Conservation (phyloP, 306 rosid species). For the Fragaria vesca region DNA sequence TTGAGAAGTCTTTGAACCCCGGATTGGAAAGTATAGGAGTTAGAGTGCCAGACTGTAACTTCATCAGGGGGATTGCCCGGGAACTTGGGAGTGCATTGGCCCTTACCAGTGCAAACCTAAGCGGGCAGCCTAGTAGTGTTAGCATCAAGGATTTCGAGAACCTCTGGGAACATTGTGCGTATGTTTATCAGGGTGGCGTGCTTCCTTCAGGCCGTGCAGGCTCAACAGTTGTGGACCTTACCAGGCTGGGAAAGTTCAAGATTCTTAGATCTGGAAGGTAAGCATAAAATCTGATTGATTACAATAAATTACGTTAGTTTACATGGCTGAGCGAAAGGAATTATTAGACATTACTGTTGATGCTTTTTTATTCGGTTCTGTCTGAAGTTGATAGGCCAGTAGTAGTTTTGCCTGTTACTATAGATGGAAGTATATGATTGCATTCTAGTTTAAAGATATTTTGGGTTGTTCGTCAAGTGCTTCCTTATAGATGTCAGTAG, state of each 20-base stretch:
- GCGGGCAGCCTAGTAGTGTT: slow-evolving; percentile 89
- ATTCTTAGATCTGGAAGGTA: slow-evolving; percentile 95
- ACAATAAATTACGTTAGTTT: neutral
- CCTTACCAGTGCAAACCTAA: slow-evolving; percentile 90
- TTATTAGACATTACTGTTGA: neutral
- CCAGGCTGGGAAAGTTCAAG: slow-evolving; percentile 57
- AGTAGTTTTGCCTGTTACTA: neutral
- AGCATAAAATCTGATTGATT: neutral
- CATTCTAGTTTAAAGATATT: neutral
- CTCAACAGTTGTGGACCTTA: slow-evolving; percentile 83
- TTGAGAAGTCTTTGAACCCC: slow-evolving; percentile 84
- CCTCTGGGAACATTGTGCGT: slow-evolving; percentile 84
- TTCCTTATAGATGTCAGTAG: neutral
- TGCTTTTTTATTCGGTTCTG: neutral
- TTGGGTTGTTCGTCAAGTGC: neutral
- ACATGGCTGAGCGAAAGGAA: neutral
- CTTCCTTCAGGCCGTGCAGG: slow-evolving; percentile 91
- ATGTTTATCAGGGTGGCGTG: slow-evolving; percentile 73
- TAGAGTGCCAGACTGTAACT: slow-evolving; percentile 83
- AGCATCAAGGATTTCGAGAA: slow-evolving; percentile 67
- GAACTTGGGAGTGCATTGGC: slow-evolving; percentile 76
- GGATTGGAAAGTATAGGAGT: slow-evolving; percentile 86
- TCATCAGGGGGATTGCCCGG: slow-evolving; percentile 70
- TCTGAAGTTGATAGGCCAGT: neutral
- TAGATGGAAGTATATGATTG: neutral